These are phyloP conservation scores for Chytriomyces hyalinus DNA, from an alignment of 192 early-diverging fungal genomes.

Conservation along the genomic window DNA sequence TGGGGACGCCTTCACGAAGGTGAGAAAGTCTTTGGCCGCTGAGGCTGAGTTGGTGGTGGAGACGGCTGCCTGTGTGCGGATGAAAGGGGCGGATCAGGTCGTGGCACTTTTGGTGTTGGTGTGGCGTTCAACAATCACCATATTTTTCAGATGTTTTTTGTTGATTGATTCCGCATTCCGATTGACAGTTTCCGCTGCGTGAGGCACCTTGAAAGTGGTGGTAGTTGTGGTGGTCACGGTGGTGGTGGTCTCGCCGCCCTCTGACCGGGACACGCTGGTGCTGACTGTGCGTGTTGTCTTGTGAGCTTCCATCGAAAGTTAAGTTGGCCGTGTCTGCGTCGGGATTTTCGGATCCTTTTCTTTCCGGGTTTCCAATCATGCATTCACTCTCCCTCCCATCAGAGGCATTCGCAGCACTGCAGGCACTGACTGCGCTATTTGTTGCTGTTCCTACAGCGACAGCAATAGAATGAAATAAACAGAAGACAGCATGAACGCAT, in stretches of 20 bases:
- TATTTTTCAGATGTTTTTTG: background rate
- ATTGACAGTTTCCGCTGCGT: background rate
- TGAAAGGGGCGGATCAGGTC: background rate
- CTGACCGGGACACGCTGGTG: background rate
- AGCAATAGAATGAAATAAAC: too few species aligned
- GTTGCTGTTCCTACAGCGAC: too few species aligned
- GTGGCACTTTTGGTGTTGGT: background rate
- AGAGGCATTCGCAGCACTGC: too few species aligned
- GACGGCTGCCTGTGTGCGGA: background rate
- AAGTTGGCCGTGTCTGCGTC: too few species aligned
- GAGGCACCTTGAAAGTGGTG: background rate
- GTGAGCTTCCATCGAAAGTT: too few species aligned
- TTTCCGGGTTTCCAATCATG: too few species aligned
- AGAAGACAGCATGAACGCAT: too few species aligned
- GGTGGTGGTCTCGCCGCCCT: background rate
- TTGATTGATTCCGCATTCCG: background rate
- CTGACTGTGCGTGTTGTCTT: background rate
- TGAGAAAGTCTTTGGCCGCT: conserved; percentile 67
- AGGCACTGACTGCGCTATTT: too few species aligned
- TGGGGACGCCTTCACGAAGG: conserved; percentile 90
- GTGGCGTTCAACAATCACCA: background rate
- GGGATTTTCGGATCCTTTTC: too few species aligned
- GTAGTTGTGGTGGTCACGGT: background rate
- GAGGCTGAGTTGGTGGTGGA: conserved; percentile 11
- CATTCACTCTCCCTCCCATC: too few species aligned